Conservation (phyloP, 2,329 filamentous ascomycete species). For the Neofusicoccum ribis region DNA sequence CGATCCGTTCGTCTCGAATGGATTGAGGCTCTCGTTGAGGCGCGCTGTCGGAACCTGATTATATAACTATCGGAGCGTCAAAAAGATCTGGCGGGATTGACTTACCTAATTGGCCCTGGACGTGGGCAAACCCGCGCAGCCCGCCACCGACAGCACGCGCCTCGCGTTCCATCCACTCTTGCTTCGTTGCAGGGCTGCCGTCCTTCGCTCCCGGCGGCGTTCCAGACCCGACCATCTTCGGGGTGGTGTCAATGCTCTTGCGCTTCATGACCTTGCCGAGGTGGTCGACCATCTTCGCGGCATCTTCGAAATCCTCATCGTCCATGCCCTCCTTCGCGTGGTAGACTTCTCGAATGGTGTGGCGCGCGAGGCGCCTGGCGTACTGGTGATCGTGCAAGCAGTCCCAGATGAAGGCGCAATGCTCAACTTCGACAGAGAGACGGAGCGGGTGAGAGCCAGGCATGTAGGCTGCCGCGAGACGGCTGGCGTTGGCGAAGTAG, state of each 20-base stretch:
- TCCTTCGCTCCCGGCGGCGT: neutral
- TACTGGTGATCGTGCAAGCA: slow-evolving; percentile 79
- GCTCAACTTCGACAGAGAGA: slow-evolving; percentile 87
- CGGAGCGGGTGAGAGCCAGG: slow-evolving; percentile 88
- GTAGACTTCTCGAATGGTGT: slow-evolving; percentile 87
- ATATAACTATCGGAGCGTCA: neutral
- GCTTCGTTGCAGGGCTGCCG: neutral
- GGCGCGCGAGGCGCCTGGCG: slow-evolving; percentile 74
- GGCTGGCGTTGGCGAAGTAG: slow-evolving; percentile 76
- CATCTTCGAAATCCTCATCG: slow-evolving; percentile 92
- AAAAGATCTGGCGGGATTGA: neutral
- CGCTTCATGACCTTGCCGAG: slow-evolving; percentile 87
- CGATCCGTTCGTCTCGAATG: slow-evolving; percentile 4
- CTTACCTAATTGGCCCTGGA: slow-evolving; percentile 6
- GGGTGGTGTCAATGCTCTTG: slow-evolving; percentile 27
- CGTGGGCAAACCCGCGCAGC: neutral
- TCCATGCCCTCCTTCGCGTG: slow-evolving; percentile 89
- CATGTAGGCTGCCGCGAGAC: slow-evolving; percentile 72
- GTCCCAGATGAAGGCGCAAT: slow-evolving; percentile 89
- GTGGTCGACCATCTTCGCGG: slow-evolving; percentile 81
- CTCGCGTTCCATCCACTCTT: slow-evolving; percentile 13
- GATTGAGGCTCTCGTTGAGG: slow-evolving; percentile 10
- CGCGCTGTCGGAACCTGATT: neutral
- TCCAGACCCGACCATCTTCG: neutral
- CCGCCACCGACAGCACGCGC: slow-evolving; percentile 8